Evolutionary conservation across 768 basidiomycete species (phyloP), one percentile per base, ranked within the genome.

Genomic region (Leccinum rimulosum): DNA sequence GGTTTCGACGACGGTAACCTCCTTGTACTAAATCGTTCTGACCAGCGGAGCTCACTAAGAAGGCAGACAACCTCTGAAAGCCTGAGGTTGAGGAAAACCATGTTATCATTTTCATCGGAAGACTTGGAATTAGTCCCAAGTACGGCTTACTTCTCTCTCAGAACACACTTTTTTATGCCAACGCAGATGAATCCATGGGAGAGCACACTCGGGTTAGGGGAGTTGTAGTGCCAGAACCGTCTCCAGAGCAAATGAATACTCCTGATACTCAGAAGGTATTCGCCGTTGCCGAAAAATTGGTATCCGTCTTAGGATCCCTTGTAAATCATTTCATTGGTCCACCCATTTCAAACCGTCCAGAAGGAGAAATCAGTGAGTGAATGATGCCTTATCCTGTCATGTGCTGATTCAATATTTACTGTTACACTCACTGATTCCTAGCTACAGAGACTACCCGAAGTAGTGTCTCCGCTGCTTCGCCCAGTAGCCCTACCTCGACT

Each of bases 11-110:
- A 36, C 2, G 55, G 61, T 62, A 50, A 9, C 7, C 6, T 7
- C 3, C 30, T 30, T 30, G 30, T 30, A 30, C 30, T 28, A 8
- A 28, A 8, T 28, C 8, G 1, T 0, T 25, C 6, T 19, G 27
- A 4, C 25, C 4, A 9, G 14, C 1, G 12, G 17, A 15, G 17
- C 50, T 59, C 12, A 50, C 27, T 14, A 22, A 10, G 43, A 28
- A 15, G 4, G 2, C 33, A 55, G 54, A 36, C 56, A 9, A 63
- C 56, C 6, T 62, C 61, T n/a, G 61, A 55, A 3, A 49, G 10
- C 9, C 50, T 58, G 22, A 58, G 30, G 22, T 8, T 28, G 28
- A 28, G 28, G 63, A 57, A 31, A 5, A n/a, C 30, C 30, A 30
- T 58, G 3, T 6, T 63, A 15, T 63, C 60, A 1, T 33, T 33